phyloP scores from a whole-genome alignment of 345 rosid genomes.

The Eucalyptus rudis region DNA sequence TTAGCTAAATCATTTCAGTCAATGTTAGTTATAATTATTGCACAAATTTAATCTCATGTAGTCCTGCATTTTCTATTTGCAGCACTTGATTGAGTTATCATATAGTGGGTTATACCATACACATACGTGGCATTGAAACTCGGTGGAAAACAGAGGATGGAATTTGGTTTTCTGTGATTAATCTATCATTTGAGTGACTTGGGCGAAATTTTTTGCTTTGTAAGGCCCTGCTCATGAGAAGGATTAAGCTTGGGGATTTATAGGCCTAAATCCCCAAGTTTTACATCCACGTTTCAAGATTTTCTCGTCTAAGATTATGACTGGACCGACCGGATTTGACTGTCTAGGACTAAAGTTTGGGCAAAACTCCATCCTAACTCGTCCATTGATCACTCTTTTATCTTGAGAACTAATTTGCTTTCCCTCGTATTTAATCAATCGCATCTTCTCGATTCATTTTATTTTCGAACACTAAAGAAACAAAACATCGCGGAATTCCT shows the following conservation, averaged over 20 bases:
- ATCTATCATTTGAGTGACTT: not conserved
- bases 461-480: not conserved
- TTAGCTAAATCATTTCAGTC: not conserved
- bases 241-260: not conserved
- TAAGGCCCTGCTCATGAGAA: not conserved
- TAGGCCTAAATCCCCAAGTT: not conserved
- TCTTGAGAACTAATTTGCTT: not conserved
- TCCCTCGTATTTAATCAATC: not conserved
- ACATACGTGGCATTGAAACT: not conserved
- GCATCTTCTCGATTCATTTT: not conserved
- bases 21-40: not conserved
- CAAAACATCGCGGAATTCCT: not conserved
- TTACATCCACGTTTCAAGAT: not conserved
- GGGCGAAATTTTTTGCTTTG: not conserved
- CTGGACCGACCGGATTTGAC: not conserved
- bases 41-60: not conserved
- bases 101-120: not conserved
- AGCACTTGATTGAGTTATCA: not conserved
- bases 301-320: not conserved
- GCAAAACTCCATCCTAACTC: not conserved
- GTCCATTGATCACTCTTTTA: not conserved
- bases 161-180: not conserved
- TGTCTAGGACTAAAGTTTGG: not conserved
- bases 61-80: not conserved
- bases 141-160: not conserved